Evolutionary conservation across 768 basidiomycete species (phyloP).

Genomic region (Coprinopsis strossmayeri): DNA sequence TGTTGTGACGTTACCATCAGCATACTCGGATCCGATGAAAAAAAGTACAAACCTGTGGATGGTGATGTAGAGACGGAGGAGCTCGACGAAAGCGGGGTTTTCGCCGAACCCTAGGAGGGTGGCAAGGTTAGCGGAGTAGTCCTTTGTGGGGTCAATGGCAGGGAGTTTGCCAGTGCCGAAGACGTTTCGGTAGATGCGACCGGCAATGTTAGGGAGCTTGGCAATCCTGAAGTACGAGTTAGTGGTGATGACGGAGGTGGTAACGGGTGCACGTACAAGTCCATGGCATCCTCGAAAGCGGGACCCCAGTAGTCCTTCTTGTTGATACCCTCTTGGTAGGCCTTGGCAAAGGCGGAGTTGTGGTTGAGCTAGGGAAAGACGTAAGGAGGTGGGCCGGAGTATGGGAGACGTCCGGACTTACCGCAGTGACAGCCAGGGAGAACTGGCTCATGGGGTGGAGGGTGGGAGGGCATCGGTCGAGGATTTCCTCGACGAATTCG

Average conservation of each 20-base stretch:
- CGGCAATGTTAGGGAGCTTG: constrained; percentile 94
- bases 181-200: constrained; percentile 84
- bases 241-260: neutral
- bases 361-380: constrained; percentile 64
- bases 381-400: constrained; percentile 1
- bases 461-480: constrained; percentile 89
- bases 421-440: constrained; percentile 91
- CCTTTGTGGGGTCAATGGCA: constrained; percentile 76
- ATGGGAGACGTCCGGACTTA: constrained; percentile 25
- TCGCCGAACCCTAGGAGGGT: constrained; percentile 89
- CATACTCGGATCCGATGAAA: no score
- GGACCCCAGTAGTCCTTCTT: constrained; percentile 98
- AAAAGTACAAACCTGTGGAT: constrained; percentile 69
- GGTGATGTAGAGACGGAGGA: constrained; percentile 93
- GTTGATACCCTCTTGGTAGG: constrained; percentile 84
- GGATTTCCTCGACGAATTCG: constrained; percentile 92
- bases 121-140: constrained; percentile 86
- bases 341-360: constrained; percentile 93
- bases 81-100: constrained; percentile 83
- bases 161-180: constrained; percentile 86
- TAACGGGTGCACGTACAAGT: constrained; percentile 43
- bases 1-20: no score
- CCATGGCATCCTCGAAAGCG: constrained; percentile 86
- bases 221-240: constrained; percentile 61
- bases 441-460: constrained; percentile 99